These are phyloP conservation scores for Drosera spatulata DNA, from an alignment of 179 eudicot species.

Conservation along the genomic window DNA sequence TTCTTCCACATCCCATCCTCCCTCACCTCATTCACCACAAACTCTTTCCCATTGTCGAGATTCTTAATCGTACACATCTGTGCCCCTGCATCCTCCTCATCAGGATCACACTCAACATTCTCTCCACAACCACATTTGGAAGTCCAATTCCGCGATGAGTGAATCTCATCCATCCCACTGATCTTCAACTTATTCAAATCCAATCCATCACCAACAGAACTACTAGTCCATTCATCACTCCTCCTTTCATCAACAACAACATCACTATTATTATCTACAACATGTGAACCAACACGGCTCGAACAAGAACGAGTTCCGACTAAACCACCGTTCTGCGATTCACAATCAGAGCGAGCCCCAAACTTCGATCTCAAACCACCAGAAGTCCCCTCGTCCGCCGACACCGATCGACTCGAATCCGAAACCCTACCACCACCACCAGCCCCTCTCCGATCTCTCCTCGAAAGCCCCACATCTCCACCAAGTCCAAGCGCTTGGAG, in stretches of 20 bases:
- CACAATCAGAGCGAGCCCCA: slow-evolving; percentile 10
- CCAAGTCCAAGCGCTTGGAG: slow-evolving; percentile 55
- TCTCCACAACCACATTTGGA: slow-evolving; percentile 1
- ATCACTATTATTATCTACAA: slow-evolving; percentile 38
- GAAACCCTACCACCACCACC: not conserved
- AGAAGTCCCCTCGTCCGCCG: slow-evolving; percentile 14
- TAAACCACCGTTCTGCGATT: not conserved
- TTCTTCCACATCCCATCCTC: slow-evolving; percentile 81
- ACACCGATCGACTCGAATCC: slow-evolving; percentile 26
- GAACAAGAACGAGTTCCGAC: slow-evolving; percentile 17
- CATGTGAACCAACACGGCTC: slow-evolving; percentile 21
- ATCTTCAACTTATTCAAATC: slow-evolving; percentile 30
- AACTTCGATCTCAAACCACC: slow-evolving; percentile 19
- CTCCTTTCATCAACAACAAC: no score
- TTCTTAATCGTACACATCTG: slow-evolving; percentile 63
- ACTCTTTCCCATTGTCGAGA: slow-evolving; percentile 80
- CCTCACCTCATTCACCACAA: slow-evolving; percentile 80
- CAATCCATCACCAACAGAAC: slow-evolving; percentile 17
- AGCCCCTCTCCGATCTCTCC: slow-evolving; percentile 12
- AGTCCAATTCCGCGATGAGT: slow-evolving; percentile 5
- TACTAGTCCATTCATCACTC: slow-evolving; percentile 3
- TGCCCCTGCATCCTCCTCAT: slow-evolving; percentile 13
- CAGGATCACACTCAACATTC: slow-evolving; percentile 10
- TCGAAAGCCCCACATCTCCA: slow-evolving; percentile 34
- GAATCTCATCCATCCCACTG: slow-evolving; percentile 26